Percentiles rank a stretch among this genome's conserved stretches.
These are phyloP conservation scores for Suillus subalutaceus DNA, from an alignment of 768 basidiomycete species.

Conservation along the genomic window DNA sequence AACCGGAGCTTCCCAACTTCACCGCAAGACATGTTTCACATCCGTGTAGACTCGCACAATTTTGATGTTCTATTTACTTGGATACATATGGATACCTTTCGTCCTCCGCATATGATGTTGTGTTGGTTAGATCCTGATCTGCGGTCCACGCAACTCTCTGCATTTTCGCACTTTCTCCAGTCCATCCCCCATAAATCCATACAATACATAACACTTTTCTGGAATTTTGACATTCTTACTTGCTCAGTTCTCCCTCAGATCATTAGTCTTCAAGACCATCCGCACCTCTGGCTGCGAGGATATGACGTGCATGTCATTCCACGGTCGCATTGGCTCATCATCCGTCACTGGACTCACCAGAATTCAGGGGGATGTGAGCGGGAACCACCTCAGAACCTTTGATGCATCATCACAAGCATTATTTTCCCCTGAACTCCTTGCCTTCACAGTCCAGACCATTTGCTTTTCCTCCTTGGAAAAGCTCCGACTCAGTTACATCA, in stretches of 20 bases:
- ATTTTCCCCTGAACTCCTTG: background rate
- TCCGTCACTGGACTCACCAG: background rate
- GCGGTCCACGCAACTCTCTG: background rate
- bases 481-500: background rate
- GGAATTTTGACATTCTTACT: background rate
- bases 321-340: fast-evolving
- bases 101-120: background rate
- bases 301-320: background rate
- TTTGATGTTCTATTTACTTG: background rate
- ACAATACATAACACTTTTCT: background rate
- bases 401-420: background rate
- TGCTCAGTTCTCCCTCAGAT: background rate
- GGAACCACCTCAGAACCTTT: background rate
- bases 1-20: background rate
- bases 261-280: background rate
- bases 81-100: background rate
- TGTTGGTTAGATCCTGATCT: background rate
- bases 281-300: background rate
- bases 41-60: background rate
- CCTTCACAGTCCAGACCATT: background rate
- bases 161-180: background rate
- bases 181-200: background rate
- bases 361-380: background rate
- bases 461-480: background rate
- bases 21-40: background rate